phyloP scores from a whole-genome alignment of 2,329 filamentous ascomycete species.

The Fusarium sp. region DNA sequence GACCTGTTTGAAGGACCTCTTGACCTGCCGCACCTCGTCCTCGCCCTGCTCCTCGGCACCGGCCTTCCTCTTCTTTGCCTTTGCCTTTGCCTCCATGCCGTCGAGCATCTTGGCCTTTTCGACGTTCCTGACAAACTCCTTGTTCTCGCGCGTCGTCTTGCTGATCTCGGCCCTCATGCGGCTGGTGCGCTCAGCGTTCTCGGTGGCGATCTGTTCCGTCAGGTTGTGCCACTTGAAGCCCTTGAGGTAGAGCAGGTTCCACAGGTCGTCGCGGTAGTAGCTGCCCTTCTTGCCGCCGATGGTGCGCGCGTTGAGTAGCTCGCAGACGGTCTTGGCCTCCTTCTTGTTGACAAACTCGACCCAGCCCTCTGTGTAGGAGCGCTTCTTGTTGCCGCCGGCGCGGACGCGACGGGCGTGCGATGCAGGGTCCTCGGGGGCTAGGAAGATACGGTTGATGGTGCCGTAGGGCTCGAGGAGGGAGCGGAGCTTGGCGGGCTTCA shows the following conservation, averaged over 20 bases:
- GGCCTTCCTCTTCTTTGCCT: slow-evolving; percentile 53
- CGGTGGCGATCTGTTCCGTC: slow-evolving; percentile 82
- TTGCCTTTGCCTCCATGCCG: slow-evolving; percentile 73
- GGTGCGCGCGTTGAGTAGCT: slow-evolving; percentile 79
- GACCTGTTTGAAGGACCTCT: slow-evolving; percentile 74
- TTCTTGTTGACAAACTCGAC: slow-evolving; percentile 83
- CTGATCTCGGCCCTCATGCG: slow-evolving; percentile 83
- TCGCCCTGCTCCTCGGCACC: slow-evolving; percentile 40
- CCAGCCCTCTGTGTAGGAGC: slow-evolving; percentile 87
- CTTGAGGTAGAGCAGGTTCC: slow-evolving; percentile 84
- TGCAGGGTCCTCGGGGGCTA: slow-evolving; percentile 79
- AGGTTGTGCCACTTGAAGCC: slow-evolving; percentile 85
- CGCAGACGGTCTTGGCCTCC: slow-evolving; percentile 81
- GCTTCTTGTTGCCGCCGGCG: slow-evolving; percentile 85
- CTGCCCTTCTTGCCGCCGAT: slow-evolving; percentile 87
- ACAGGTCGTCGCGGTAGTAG: slow-evolving; percentile 88
- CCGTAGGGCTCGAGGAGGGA: slow-evolving; percentile 82
- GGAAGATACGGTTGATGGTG: slow-evolving; percentile 80
- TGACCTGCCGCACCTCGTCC: slow-evolving; percentile 32
- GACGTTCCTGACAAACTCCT: slow-evolving; percentile 82
- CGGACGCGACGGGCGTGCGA: slow-evolving; percentile 75
- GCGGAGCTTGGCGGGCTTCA: slow-evolving; percentile 84
- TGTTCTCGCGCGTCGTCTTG: slow-evolving; percentile 82
- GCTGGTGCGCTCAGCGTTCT: slow-evolving; percentile 82
- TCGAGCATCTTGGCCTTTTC: slow-evolving; percentile 84